Conservation (phyloP, 345 rosid genomes). For the Camelina hispida region DNA sequence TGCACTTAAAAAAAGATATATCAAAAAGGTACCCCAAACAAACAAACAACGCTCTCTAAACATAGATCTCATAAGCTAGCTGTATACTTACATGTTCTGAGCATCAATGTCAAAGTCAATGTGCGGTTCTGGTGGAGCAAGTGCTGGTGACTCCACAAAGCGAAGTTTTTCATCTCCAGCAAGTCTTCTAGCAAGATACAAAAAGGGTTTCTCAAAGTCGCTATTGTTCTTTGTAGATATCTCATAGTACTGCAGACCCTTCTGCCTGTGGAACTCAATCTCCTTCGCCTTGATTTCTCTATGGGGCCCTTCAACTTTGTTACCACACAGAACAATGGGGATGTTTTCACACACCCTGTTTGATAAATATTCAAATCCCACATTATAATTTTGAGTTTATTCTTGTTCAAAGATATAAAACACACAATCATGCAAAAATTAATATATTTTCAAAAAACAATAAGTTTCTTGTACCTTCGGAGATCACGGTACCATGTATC, state of each 20-base stretch:
- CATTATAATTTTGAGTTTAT: not conserved
- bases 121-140: conserved; percentile 2
- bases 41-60: not conserved
- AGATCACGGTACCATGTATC: not conserved
- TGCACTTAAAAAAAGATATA: not conserved
- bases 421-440: not conserved
- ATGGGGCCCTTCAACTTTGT: not conserved
- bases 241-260: not conserved
- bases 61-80: not conserved
- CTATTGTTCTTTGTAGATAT: not conserved
- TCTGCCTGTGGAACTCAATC: not conserved
- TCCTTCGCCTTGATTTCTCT: not conserved
- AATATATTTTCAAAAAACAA: not conserved
- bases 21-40: not conserved
- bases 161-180: not conserved
- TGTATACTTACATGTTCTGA: not conserved
- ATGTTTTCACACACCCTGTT: not conserved
- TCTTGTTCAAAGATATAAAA: not conserved
- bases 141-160: conserved; percentile 7
- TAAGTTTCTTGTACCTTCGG: not conserved
- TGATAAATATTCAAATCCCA: not conserved
- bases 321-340: conserved; percentile 7
- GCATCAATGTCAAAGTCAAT: not conserved
- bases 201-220: not conserved
- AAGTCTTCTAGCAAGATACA: conserved; percentile 8